Percentiles rank a stretch among this genome's conserved stretches.
phyloP scores from a whole-genome alignment of 2,329 filamentous ascomycete genomes.

The Aspergillus sp. region DNA sequence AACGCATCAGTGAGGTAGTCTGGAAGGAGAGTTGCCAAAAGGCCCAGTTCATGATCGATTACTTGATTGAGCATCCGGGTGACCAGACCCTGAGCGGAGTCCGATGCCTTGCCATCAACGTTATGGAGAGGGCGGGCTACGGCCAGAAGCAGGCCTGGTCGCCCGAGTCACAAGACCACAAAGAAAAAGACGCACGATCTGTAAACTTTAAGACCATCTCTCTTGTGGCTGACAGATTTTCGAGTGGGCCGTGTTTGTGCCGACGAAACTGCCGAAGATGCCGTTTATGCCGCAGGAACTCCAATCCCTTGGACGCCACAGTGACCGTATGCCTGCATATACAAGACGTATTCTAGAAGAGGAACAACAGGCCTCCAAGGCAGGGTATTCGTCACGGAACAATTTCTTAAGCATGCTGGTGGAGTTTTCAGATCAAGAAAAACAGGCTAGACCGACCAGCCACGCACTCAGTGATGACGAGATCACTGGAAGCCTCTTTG shows the following conservation, averaged over 20 bases:
- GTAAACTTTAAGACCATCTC: constrained; percentile 35
- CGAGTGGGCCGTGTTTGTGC: constrained; percentile 26
- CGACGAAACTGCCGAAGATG: constrained; percentile 18
- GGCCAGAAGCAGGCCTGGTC: constrained; percentile 29
- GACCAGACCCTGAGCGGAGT: constrained; percentile 27
- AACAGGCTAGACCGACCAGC: constrained; percentile 12
- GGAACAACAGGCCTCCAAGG: background rate
- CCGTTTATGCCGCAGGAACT: constrained; percentile 1
- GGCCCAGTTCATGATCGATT: constrained; percentile 27
- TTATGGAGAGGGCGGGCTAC: constrained; percentile 35
- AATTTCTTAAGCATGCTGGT: constrained; percentile 9
- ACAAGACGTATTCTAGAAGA: constrained; percentile 1
- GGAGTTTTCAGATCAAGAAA: constrained; percentile 11
- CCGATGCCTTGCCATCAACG: constrained; percentile 37
- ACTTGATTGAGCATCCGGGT: constrained; percentile 22
- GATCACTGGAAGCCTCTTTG: constrained; percentile 45
- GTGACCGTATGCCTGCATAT: constrained; percentile 5
- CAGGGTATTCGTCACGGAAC: background rate
- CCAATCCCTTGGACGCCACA: constrained; percentile 1
- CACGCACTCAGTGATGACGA: constrained; percentile 36
- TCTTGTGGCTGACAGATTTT: constrained; percentile 26
- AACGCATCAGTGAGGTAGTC: constrained; percentile 34
- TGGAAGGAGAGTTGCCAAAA: constrained; percentile 34
- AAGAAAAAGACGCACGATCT: constrained; percentile 5
- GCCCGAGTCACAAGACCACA: constrained; percentile 18